Conservation (phyloP, 169 alveolate genomes). For the Eimeria acervulina region DNA sequence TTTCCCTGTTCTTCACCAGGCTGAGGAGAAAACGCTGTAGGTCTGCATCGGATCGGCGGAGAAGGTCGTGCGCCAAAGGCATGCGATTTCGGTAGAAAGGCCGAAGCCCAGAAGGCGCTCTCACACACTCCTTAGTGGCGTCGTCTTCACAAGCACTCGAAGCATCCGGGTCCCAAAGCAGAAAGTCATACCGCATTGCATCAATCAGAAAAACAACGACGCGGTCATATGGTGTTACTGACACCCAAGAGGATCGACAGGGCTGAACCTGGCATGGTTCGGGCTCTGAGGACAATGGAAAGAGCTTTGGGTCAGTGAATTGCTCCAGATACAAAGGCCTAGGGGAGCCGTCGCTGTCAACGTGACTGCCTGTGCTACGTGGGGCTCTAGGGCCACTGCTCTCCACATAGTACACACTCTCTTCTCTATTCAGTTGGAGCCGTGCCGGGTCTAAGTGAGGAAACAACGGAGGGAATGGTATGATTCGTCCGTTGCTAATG, state of each 20-base stretch:
- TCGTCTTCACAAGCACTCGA: slow-evolving; percentile 1
- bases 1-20: background rate
- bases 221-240: slow-evolving; percentile 78
- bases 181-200: slow-evolving; percentile 90
- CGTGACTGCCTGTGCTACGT: background rate
- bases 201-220: slow-evolving; percentile 87
- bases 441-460: slow-evolving; percentile 79
- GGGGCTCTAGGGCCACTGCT: background rate
- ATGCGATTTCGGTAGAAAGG: slow-evolving; percentile 69
- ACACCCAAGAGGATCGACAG: slow-evolving; percentile 71
- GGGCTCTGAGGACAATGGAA: background rate
- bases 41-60: slow-evolving; percentile 79
- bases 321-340: background rate
- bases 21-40: background rate
- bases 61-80: slow-evolving; percentile 68
- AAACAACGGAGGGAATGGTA: slow-evolving; percentile 78
- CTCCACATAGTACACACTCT: slow-evolving; percentile 47
- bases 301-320: background rate
- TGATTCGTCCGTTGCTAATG: slow-evolving; percentile 10
- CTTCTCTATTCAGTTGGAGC: slow-evolving; percentile 29
- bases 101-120: slow-evolving; percentile 44
- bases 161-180: slow-evolving; percentile 83
- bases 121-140: slow-evolving; percentile 22
- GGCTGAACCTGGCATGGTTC: background rate
- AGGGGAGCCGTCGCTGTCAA: background rate